Conservation (phyloP, 495 filamentous ascomycete species). For the Podospora tetraspora region DNA sequence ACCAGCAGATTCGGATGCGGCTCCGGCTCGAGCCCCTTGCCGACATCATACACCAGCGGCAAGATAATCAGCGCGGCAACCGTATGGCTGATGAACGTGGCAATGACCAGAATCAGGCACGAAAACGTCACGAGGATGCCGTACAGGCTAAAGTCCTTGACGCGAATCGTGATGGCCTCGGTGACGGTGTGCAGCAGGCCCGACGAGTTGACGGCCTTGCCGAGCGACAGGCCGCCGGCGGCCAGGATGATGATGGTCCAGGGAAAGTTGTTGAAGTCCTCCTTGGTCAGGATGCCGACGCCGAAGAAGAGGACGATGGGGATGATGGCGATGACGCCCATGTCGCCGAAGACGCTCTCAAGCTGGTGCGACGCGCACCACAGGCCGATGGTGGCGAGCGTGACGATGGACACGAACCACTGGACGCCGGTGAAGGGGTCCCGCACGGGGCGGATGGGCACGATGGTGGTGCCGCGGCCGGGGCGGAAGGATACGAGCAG, state of each 20-base stretch:
- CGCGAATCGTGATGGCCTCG: slow-evolving; percentile 59
- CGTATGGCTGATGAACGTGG: slow-evolving; percentile 97
- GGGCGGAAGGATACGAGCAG: slow-evolving; percentile 81
- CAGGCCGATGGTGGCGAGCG: slow-evolving; percentile 77
- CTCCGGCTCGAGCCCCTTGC: slow-evolving; percentile 66
- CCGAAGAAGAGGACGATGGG: slow-evolving; percentile 95
- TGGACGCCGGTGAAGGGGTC: slow-evolving; percentile 86
- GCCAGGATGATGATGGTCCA: slow-evolving; percentile 99
- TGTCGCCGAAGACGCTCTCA: slow-evolving; percentile 84
- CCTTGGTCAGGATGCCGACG: slow-evolving; percentile 94
- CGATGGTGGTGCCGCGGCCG: slow-evolving; percentile 77
- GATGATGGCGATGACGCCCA: slow-evolving; percentile 97
- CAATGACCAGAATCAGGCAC: slow-evolving; percentile 80
- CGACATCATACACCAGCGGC: slow-evolving; percentile 82
- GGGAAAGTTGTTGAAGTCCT: slow-evolving; percentile 99
- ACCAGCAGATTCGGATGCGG: slow-evolving; percentile 93
- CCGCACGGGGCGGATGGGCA: slow-evolving; percentile 81
- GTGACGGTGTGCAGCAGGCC: slow-evolving; percentile 91
- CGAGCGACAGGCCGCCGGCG: slow-evolving; percentile 85
- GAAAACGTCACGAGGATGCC: slow-evolving; percentile 82
- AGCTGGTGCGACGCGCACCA: slow-evolving; percentile 93
- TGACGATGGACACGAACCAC: slow-evolving; percentile 85
- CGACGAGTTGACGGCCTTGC: slow-evolving; percentile 89
- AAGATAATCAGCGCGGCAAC: slow-evolving; percentile 94
- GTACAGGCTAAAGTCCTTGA: slow-evolving; percentile 79